Conservation (phyloP, 2,329 filamentous ascomycete species). For the Nemania abortiva region DNA sequence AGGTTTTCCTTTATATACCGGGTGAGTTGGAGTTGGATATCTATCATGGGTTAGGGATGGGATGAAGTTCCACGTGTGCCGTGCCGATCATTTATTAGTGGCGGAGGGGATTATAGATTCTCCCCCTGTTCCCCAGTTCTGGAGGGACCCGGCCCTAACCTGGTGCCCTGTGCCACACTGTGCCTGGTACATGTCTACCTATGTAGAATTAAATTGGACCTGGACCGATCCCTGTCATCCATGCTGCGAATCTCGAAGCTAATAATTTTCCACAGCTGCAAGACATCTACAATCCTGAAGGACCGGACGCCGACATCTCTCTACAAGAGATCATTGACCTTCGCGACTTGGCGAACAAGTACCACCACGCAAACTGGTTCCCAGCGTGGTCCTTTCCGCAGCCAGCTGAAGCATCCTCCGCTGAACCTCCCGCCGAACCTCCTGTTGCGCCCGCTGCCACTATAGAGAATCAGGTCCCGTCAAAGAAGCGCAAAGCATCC, state of each 20-base stretch:
- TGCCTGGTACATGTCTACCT: background rate
- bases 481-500: conserved; percentile 14
- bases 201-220: background rate
- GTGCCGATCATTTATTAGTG: background rate
- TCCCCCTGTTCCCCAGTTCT: background rate
- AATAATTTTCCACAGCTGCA: conserved; percentile 35
- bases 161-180: background rate
- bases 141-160: background rate
- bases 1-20: background rate
- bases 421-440: background rate
- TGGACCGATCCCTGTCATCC: conserved; percentile 8
- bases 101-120: conserved; percentile 16
- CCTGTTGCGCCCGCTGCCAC: background rate
- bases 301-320: background rate
- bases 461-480: background rate
- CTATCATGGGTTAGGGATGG: background rate
- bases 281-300: conserved; percentile 19
- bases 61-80: background rate
- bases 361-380: background rate
- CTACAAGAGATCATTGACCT: background rate
- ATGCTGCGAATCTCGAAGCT: conserved; percentile 21
- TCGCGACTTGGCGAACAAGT: background rate
- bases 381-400: background rate
- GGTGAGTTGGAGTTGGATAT: too few relatives aligned
- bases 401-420: background rate